Base-by-base conservation (phyloP, 768 basidiomycete genomes). In the Saitozyma podzolica region DNA sequence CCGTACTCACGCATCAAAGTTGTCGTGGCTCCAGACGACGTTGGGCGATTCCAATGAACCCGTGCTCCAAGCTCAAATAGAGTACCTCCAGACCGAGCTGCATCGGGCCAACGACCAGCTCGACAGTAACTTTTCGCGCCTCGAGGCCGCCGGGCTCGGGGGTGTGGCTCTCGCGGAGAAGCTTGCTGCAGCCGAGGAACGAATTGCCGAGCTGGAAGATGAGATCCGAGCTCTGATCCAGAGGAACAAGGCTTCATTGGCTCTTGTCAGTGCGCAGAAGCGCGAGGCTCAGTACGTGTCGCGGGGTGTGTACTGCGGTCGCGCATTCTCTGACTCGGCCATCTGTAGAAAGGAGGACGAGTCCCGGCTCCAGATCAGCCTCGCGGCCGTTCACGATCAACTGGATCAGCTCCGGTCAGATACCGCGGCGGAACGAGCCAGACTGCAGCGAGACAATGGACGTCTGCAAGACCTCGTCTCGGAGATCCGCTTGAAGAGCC, bases 11-110 rank as follows among this genome's bases (percentile, higher is more conserved):
- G 29, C 29, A 8, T 50, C 47, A 56, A 49, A 77, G 76, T 58
- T 73, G 6, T 77, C 76, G 1, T 77, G 76, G 76, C 58, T 77
- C 14, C 66, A 77, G 17, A 70, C 64, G 4, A 75, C 72, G 9
- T 63, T 70, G 19, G 68, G 67, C 13, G 69, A 73, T 42, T 58
- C 66, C 9, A 65, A 72, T 41, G 77, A 78, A 48, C 63, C 69
- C 20, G 54, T 69, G 13, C 64, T 71, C 29, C 63, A 61, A 37
- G 73, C 72, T 39, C 71, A 74, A 43, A 50, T 75, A 19, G 73
- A 75, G 6, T 67, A 67, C 49, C 66, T 78, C 11, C 73, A 78
- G 50, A 50, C 56, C 8, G 73, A 78, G 59, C 64, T 78, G 16
- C 42, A 63, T 11, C 58, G 67, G 13, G 75, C 70, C 39, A 74